phyloP scores from a whole-genome alignment of 352 stramenopile genomes.

The Pythium biforme region DNA sequence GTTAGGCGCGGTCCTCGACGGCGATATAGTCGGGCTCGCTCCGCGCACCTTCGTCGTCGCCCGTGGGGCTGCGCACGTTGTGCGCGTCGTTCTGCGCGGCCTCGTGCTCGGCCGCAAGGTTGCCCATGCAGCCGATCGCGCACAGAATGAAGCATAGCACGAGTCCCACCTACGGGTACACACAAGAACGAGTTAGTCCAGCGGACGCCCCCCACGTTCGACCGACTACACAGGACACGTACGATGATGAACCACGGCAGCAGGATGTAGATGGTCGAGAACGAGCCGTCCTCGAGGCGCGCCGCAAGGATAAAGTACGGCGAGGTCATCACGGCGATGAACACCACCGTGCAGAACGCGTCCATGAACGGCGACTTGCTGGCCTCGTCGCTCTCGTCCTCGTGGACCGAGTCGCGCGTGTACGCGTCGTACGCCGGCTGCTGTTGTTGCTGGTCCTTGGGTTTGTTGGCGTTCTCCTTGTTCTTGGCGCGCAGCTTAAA shows the following conservation, averaged over 20 bases:
- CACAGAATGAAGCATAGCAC: constrained; percentile 81
- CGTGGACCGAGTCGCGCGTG: constrained; percentile 67
- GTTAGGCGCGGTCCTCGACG: constrained; percentile 39
- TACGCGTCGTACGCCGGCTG: constrained; percentile 65
- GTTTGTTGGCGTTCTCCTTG: constrained; percentile 34
- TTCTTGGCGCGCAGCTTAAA: constrained; percentile 42
- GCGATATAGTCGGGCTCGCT: constrained; percentile 53
- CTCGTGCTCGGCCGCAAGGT: constrained; percentile 41
- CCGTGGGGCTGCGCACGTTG: constrained; percentile 41
- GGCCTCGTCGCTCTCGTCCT: constrained; percentile 50
- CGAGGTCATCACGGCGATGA: constrained; percentile 48
- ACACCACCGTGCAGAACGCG: constrained; percentile 45
- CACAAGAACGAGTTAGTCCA: not conserved
- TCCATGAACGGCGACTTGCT: constrained; percentile 61
- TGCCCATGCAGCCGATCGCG: constrained; percentile 70
- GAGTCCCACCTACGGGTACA: constrained; percentile 44
- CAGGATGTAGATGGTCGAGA: constrained; percentile 81
- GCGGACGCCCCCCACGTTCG: not conserved
- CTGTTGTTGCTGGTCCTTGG: constrained; percentile 30
- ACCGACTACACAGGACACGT: constrained; percentile 22
- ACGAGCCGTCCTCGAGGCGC: constrained; percentile 62
- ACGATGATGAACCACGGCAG: constrained; percentile 84
- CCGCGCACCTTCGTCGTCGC: constrained; percentile 61
- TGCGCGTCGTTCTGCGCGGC: constrained; percentile 31
- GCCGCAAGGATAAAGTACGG: constrained; percentile 81